phyloP scores from a whole-genome alignment of 352 stramenopile genomes.

The Phytophthora pistaciae region DNA sequence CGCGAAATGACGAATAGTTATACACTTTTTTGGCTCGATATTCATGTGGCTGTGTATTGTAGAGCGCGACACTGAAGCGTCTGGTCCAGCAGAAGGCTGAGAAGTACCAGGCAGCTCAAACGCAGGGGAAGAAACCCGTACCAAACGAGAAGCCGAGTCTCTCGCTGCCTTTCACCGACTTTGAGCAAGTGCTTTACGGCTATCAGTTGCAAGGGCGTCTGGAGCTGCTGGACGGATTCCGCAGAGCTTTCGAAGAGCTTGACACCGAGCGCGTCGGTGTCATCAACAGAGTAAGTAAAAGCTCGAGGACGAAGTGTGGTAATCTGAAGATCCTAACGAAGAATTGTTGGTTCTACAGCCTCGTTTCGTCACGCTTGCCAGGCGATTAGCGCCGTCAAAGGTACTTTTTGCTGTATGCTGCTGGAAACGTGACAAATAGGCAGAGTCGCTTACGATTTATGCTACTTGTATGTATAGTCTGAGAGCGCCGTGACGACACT shows the following conservation, averaged over 20 bases:
- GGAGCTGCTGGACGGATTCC: conserved; percentile 71
- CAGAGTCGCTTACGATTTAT: not conserved
- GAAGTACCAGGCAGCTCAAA: conserved; percentile 28
- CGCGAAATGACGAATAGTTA: not conserved
- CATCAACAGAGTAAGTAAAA: conserved; percentile 45
- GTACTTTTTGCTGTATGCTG: conserved; percentile 11
- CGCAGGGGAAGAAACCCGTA: conserved; percentile 23
- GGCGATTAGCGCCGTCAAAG: conserved; percentile 50
- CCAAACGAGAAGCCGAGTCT: conserved; percentile 22
- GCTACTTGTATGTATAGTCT: conserved; percentile 21
- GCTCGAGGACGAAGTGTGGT: not conserved
- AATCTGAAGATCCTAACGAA: not conserved
- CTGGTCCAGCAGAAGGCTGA: conserved; percentile 56
- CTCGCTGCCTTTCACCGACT: conserved; percentile 56
- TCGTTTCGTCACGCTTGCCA: conserved; percentile 44
- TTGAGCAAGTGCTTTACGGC: conserved; percentile 78
- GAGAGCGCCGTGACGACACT: conserved; percentile 52
- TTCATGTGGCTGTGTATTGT: conserved; percentile 1
- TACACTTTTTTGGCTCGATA: not conserved
- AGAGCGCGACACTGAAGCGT: conserved; percentile 59
- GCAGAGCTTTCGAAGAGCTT: conserved; percentile 49
- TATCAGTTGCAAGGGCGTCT: conserved; percentile 76
- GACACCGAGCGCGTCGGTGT: conserved; percentile 70
- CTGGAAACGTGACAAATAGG: not conserved
- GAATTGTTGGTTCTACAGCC: conserved; percentile 26